These are phyloP conservation scores for Botryotinia calthae DNA, from an alignment of 2,329 filamentous ascomycete species.

Conservation along the genomic window DNA sequence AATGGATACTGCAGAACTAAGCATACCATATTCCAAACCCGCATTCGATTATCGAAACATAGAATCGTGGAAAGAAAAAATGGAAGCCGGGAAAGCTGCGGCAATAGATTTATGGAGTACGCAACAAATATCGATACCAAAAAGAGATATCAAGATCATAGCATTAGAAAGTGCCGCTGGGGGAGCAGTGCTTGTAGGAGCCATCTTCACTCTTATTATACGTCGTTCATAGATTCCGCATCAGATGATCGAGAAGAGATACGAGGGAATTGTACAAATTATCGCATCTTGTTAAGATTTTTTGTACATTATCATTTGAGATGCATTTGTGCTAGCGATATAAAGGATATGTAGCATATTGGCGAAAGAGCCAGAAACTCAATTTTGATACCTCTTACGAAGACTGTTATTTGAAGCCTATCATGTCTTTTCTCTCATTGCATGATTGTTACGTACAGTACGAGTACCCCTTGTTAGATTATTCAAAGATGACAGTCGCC, in stretches of 20 bases:
- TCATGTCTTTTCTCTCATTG: background rate
- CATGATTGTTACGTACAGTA: background rate
- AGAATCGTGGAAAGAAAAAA: slow-evolving; percentile 33
- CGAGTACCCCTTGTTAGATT: background rate
- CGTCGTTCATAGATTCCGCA: slow-evolving; percentile 27
- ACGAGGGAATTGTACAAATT: background rate
- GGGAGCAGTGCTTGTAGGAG: slow-evolving; percentile 60
- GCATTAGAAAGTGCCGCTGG: slow-evolving; percentile 64
- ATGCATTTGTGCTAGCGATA: background rate
- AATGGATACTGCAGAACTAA: slow-evolving; percentile 27
- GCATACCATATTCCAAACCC: slow-evolving; percentile 23
- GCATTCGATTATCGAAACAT: slow-evolving; percentile 34
- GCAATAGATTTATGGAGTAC: slow-evolving; percentile 64
- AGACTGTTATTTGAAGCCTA: background rate
- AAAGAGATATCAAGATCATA: slow-evolving; percentile 68
- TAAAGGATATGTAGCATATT: slow-evolving; percentile 1
- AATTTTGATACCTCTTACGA: background rate
- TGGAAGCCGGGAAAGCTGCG: slow-evolving; percentile 50
- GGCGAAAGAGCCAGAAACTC: background rate
- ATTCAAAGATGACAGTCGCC: background rate
- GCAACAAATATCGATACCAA: slow-evolving; percentile 58
- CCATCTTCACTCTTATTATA: slow-evolving; percentile 35
- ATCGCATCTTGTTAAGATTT: background rate
- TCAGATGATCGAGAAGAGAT: too few species aligned
- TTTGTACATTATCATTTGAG: slow-evolving; percentile 11